A percentile compares a stretch with the other conserved stretches of the same genome.
Conservation (phyloP, 202 grass and related monocot species). For the Saccharum hybrid region DNA sequence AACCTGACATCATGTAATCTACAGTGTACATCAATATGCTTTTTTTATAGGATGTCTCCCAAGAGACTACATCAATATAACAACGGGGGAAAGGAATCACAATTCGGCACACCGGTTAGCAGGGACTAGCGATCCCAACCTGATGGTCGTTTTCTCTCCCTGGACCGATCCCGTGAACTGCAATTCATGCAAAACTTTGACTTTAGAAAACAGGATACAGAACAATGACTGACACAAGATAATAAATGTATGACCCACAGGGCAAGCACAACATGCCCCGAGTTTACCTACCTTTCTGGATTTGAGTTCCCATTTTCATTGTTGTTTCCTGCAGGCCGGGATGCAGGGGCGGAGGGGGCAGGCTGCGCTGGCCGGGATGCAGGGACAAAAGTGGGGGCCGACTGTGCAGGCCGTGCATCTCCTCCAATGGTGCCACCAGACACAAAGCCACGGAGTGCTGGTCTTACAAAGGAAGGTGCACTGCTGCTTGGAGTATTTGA, state of each 20-base stretch:
- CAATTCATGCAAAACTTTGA: conserved; percentile 43
- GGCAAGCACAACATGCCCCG: background rate
- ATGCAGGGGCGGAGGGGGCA: conserved; percentile 45
- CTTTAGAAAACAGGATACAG: conserved; percentile 24
- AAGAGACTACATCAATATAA: conserved; percentile 41
- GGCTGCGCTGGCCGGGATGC: conserved; percentile 42
- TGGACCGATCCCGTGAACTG: conserved; percentile 72
- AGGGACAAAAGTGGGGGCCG: conserved; percentile 44
- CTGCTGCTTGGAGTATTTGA: conserved; percentile 51
- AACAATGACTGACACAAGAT: background rate
- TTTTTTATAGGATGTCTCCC: conserved; percentile 9
- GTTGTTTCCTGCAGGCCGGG: conserved; percentile 48
- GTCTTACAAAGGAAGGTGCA: conserved; percentile 52
- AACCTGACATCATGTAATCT: conserved; percentile 55
- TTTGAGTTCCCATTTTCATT: conserved; percentile 57
- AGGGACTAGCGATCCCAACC: conserved; percentile 84
- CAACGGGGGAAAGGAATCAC: conserved; percentile 20
- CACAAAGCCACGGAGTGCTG: conserved; percentile 86
- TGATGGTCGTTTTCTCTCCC: conserved; percentile 85
- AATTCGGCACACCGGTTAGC: conserved; percentile 33
- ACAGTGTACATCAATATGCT: conserved; percentile 49
- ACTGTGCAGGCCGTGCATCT: conserved; percentile 40
- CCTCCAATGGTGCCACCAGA: conserved; percentile 89
- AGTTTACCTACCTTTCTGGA: conserved; percentile 63
- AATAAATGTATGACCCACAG: background rate